These are phyloP conservation scores for Fusarium verrucosum DNA, from an alignment of 2,329 filamentous ascomycete genomes.

Conservation along the genomic window DNA sequence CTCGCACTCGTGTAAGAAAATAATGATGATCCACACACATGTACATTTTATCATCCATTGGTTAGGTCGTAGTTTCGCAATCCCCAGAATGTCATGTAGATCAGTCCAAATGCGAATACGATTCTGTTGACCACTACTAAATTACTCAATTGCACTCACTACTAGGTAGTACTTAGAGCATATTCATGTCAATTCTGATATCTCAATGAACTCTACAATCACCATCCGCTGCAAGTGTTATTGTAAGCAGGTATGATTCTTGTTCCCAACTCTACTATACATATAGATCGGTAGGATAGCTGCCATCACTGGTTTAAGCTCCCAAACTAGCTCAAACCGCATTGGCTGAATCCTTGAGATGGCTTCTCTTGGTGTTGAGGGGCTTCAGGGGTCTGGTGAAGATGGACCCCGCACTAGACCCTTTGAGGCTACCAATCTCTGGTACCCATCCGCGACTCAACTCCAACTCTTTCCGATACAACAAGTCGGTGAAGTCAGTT, in stretches of 20 bases:
- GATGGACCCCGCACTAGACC: conserved; percentile 44
- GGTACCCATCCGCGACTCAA: conserved; percentile 31
- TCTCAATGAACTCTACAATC: accelerated
- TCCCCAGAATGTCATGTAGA: background rate
- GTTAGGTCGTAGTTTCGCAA: background rate
- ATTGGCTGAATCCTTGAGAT: conserved; percentile 4
- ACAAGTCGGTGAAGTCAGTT: conserved; percentile 44
- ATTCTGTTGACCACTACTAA: conserved; percentile 2
- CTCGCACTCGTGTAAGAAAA: too few relatives aligned
- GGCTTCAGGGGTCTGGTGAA: conserved; percentile 38
- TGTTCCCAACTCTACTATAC: background rate
- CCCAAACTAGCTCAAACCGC: conserved; percentile 3
- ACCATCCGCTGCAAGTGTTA: background rate
- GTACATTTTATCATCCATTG: background rate
- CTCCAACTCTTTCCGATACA: conserved; percentile 43
- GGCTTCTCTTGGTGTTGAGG: conserved; percentile 33
- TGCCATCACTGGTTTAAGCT: background rate
- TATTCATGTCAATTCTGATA: background rate
- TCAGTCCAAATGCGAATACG: background rate
- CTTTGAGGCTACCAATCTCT: conserved; percentile 29
- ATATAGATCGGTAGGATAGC: too few relatives aligned
- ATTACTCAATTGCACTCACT: background rate
- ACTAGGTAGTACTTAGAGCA: too few relatives aligned
- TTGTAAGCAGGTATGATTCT: background rate
- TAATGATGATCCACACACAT: background rate